Evolutionary conservation across 2,329 filamentous ascomycete genomes (phyloP), one percentile per base, ranked within the genome.

Genomic region (Cordyceps militaris): DNA sequence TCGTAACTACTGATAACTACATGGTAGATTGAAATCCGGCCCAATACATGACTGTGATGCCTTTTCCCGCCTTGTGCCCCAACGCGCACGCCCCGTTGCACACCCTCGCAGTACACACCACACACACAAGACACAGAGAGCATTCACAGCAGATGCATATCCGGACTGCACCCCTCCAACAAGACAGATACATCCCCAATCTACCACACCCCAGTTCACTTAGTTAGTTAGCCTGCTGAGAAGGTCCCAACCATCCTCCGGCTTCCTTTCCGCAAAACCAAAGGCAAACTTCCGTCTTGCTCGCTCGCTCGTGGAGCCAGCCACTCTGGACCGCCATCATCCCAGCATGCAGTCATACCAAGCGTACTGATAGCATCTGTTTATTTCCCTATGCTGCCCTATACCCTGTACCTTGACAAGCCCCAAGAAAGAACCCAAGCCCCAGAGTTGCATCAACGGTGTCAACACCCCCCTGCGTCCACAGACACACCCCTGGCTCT

Each of bases 251-350:
- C 32, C 43, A 26, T 48, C 43, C 32, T 56, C 52, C 52, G 52
- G 52, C 42, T 55, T 55, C 52, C 23, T 30, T 47, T 55, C 52
- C 53, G 53, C 53, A 56, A 44, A 54, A n/a, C n/a, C 49, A 38
- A 54, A 56, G 40, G 32, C 43, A 56, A 48, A 40, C 32, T 40
- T 11, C 53, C 43, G 32, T 21, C 53, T 48, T 21, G 40, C 42
- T 52, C 38, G 23, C 49, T 52, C 24, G 11, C 34, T 38, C 10
- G 34, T 44, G 50, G 42, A 47, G 21, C 43, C 52, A 55, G 52
- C 52, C 53, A 56, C 23, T 16, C 19, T 4, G 5, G 34, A 11
- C 6, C 32, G 48, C 48, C 21, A 40, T 51, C 13, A 40, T 51
- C 34, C 6, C 24, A 23, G 16, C 43, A 40, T 19, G 21, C 42